These are phyloP conservation scores for Carex littledalei DNA, from an alignment of 176 grass and related monocot genomes.

Conservation along the genomic window DNA sequence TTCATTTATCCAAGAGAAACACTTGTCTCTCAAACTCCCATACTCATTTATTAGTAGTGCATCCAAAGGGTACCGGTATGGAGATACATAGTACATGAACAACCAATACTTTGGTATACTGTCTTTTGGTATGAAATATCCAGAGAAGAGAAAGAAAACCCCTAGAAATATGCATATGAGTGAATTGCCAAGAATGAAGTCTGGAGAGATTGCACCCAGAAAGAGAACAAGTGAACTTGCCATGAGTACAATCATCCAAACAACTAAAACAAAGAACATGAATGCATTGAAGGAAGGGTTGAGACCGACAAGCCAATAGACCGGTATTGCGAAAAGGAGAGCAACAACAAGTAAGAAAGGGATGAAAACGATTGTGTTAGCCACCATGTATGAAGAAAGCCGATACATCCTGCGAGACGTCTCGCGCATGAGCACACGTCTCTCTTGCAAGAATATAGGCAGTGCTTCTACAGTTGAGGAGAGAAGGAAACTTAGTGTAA, in stretches of 20 bases:
- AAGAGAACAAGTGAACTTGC: constrained; percentile 84
- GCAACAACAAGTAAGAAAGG: constrained; percentile 78
- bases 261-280: constrained; percentile 61
- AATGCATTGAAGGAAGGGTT: constrained; percentile 38
- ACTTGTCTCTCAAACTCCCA: constrained; percentile 27
- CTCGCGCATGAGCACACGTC: constrained; percentile 79
- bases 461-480: constrained; percentile 83
- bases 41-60: constrained; percentile 87
- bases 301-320: constrained; percentile 77
- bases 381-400: constrained; percentile 69
- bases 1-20: constrained; percentile 42
- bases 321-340: constrained; percentile 49
- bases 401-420: constrained; percentile 61
- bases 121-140: constrained; percentile 83
- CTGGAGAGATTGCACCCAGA: constrained; percentile 67
- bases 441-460: constrained; percentile 82
- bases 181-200: constrained; percentile 79
- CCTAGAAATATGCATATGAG: constrained; percentile 77
- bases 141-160: constrained; percentile 91
- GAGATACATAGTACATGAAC: constrained; percentile 94
- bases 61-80: constrained; percentile 81
- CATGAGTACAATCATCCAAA: constrained; percentile 88
- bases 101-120: constrained; percentile 84
- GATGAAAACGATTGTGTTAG: constrained; percentile 70
- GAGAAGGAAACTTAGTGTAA: constrained; percentile 91